Evolutionary conservation across 495 filamentous ascomycete genomes (phyloP).

Genomic region (Cercophora scortea): DNA sequence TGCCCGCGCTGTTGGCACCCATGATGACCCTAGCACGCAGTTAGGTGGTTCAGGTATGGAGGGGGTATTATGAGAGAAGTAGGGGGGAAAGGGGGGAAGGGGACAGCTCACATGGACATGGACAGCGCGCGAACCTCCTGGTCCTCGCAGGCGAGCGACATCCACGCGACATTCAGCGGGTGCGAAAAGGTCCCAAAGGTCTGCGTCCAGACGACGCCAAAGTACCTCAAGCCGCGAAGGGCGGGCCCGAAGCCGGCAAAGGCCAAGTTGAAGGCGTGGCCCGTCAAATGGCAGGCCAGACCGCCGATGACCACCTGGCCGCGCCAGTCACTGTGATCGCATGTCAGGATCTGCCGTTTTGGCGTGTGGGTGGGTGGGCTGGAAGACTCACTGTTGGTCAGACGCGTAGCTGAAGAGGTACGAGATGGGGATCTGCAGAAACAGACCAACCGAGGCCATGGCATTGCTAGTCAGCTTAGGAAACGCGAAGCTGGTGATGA

Average conservation of each 20-base stretch:
- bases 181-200: constrained; percentile 41
- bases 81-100: too few species aligned
- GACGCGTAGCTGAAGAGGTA: constrained; percentile 36
- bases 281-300: constrained; percentile 19
- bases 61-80: constrained; percentile 3
- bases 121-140: constrained; percentile 29
- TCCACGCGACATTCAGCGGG: constrained; percentile 34
- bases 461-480: constrained; percentile 40
- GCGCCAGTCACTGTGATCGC: constrained; percentile 17
- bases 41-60: neutral
- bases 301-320: constrained; percentile 23
- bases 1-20: constrained; percentile 47
- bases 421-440: constrained; percentile 33
- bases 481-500: constrained; percentile 40
- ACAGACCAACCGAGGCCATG: constrained; percentile 40
- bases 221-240: constrained; percentile 17
- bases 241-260: constrained; percentile 16
- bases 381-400: constrained; percentile 29
- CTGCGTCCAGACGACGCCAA: constrained; percentile 45
- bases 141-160: constrained; percentile 25
- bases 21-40: constrained; percentile 40
- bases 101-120: constrained; percentile 32
- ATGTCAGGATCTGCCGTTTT: neutral
- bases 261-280: constrained; percentile 34
- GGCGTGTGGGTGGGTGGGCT: neutral